phyloP scores from a whole-genome alignment of 2,329 filamentous ascomycete genomes.

The Acephala macrosclerotiorum region DNA sequence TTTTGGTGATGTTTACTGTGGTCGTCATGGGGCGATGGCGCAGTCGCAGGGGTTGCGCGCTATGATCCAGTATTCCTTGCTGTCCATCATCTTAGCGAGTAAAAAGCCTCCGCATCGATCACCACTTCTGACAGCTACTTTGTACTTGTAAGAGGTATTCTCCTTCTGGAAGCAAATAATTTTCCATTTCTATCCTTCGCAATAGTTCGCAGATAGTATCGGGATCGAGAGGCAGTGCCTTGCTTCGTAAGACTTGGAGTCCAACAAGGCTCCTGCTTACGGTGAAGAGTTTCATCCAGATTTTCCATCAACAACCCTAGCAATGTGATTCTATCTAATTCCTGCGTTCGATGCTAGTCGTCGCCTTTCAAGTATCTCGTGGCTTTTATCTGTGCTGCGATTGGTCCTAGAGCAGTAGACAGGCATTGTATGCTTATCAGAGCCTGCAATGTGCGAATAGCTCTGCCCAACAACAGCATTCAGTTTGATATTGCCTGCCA shows the following conservation, averaged over 20 bases:
- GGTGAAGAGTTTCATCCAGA: slow-evolving; percentile 8
- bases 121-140: too few species aligned
- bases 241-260: neutral
- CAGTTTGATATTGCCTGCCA: neutral
- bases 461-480: neutral
- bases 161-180: neutral
- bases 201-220: neutral
- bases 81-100: too few species aligned
- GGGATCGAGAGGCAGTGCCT: neutral
- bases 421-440: neutral
- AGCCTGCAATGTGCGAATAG: neutral
- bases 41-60: too few species aligned
- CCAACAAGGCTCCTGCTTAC: neutral
- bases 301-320: neutral
- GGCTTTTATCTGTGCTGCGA: neutral
- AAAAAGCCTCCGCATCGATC: too few species aligned
- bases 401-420: neutral
- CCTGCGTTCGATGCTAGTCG: neutral
- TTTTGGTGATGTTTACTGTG: neutral
- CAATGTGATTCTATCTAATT: neutral
- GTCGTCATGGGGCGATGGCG: neutral
- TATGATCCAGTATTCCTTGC: too few species aligned
- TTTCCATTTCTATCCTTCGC: neutral
- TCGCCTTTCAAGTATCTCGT: neutral
- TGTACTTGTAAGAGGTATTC: too few species aligned